phyloP scores from a whole-genome alignment of 192 early-diverging fungal genomes.

The Umbelopsis sp. region DNA sequence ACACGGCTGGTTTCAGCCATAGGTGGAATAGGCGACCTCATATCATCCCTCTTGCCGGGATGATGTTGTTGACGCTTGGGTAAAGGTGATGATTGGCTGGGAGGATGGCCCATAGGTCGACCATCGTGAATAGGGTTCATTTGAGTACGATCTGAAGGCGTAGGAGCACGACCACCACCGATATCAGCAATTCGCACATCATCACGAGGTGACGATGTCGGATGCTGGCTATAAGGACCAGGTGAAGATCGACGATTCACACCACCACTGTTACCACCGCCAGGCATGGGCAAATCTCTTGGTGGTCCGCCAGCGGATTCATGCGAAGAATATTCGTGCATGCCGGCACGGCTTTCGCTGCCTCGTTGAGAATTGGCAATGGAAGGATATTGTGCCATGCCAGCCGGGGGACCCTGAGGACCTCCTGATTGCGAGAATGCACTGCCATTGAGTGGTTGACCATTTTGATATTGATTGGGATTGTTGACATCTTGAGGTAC shows the following conservation, averaged over 20 bases:
- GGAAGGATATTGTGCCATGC: conserved; percentile 33
- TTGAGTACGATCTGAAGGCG: conserved; percentile 39
- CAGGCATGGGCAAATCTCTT: conserved; percentile 39
- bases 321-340: conserved; percentile 24
- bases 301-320: conserved; percentile 31
- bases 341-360: conserved; percentile 23
- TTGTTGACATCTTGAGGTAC: conserved; percentile 39
- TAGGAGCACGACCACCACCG: conserved; percentile 36
- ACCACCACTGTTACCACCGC: conserved; percentile 17
- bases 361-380: not conserved
- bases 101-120: conserved; percentile 3
- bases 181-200: conserved; percentile 44
- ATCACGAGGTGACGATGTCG: conserved; percentile 22
- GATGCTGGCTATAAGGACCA: conserved; percentile 24
- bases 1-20: not conserved
- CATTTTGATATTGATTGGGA: conserved; percentile 38
- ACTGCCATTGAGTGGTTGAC: conserved; percentile 30
- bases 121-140: conserved; percentile 44
- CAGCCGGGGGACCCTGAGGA: conserved; percentile 35
- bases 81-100: conserved; percentile 2
- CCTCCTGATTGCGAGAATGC: conserved; percentile 24
- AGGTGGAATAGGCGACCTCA: conserved; percentile 28
- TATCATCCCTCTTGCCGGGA: conserved; percentile 7
- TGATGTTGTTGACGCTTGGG: not conserved
- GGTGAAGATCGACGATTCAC: conserved; percentile 32